Percentiles rank a stretch among this genome's conserved stretches.
Conservation (phyloP, 768 basidiomycete genomes). For the Hortiboletus flavorubellus region DNA sequence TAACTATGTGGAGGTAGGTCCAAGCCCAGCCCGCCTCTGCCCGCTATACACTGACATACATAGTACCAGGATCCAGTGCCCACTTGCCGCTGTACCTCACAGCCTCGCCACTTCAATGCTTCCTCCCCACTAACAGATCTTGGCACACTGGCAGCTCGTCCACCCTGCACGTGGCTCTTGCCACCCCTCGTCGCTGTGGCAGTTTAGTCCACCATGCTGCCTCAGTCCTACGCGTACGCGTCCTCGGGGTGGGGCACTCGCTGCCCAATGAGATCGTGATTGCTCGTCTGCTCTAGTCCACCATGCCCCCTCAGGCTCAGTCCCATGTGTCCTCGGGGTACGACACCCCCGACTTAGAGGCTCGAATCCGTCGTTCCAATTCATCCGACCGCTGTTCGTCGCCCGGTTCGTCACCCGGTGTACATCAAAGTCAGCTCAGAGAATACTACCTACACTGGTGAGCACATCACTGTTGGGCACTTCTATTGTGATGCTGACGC, state of each 20-base stretch:
- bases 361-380: slow-evolving; percentile 66
- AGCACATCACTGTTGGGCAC: slow-evolving; percentile 81
- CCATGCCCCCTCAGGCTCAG: slow-evolving; percentile 46
- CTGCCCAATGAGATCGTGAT: slow-evolving; percentile 40
- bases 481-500: slow-evolving; percentile 75
- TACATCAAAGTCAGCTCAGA: slow-evolving; percentile 79
- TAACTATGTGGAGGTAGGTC: too few species aligned
- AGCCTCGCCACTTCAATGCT: too few species aligned
- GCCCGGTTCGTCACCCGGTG: slow-evolving; percentile 40
- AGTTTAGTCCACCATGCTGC: too few species aligned
- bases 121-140: too few species aligned
- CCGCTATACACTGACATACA: too few species aligned
- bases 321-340: slow-evolving; percentile 50
- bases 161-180: too few species aligned
- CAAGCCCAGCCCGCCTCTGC: too few species aligned
- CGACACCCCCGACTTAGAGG: slow-evolving; percentile 67
- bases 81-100: too few species aligned
- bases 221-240: too few species aligned
- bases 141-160: too few species aligned
- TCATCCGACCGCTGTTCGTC: slow-evolving; percentile 84
- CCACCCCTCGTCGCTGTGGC: too few species aligned
- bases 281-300: slow-evolving; percentile 25
- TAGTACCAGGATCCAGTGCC: too few species aligned
- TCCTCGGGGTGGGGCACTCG: slow-evolving; percentile 33
- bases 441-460: slow-evolving; percentile 76